A percentile compares a stretch with the other conserved stretches of the same genome.
phyloP scores from a whole-genome alignment of 75 land plant species.

The Pseudotsuga menziesii region DNA sequence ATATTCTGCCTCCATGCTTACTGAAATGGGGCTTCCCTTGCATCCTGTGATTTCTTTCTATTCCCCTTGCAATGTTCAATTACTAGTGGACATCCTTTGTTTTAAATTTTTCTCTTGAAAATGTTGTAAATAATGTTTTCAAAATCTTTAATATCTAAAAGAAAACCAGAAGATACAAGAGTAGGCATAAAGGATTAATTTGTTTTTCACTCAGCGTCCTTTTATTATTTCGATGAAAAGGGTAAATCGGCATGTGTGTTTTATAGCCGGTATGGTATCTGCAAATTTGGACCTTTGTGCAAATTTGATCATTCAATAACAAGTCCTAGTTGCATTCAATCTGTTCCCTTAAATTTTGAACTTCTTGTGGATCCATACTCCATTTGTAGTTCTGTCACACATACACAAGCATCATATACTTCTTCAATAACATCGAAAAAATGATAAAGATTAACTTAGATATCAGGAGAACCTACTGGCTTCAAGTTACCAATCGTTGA shows the following conservation, averaged over 20 bases:
- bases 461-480: not conserved
- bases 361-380: slow-evolving; percentile 15
- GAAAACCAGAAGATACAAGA: no score
- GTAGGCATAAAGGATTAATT: no score
- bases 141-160: no score
- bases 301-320: slow-evolving; percentile 86
- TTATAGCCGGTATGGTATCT: slow-evolving; percentile 70
- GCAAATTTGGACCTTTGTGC: slow-evolving; percentile 90
- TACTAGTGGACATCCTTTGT: no score
- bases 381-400: not conserved
- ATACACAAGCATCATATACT: not conserved
- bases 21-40: slow-evolving; percentile 49
- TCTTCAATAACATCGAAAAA: not conserved
- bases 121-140: no score
- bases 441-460: not conserved
- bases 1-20: slow-evolving; percentile 23
- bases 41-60: slow-evolving; percentile 39
- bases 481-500: not conserved
- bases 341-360: slow-evolving; percentile 29
- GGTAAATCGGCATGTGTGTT: slow-evolving; percentile 25
- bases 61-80: no score
- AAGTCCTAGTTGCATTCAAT: slow-evolving; percentile 18
- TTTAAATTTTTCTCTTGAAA: no score
- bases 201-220: no score
- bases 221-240: no score